Evolutionary conservation across 306 rosid genomes (phyloP).

Genomic region (Clitoria ternatea): DNA sequence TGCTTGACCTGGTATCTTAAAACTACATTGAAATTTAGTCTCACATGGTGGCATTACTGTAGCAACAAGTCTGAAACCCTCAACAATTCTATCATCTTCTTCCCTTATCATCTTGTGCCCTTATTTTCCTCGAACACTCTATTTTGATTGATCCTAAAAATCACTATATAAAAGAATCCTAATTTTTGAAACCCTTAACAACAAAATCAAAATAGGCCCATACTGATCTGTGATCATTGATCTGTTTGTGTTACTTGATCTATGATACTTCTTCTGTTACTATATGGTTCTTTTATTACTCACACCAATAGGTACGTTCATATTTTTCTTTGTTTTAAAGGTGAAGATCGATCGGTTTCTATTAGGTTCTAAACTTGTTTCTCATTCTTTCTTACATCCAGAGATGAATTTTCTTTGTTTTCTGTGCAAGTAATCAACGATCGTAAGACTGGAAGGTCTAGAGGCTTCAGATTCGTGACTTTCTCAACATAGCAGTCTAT

Average conservation of each 20-base stretch:
- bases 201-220: too few relatives aligned
- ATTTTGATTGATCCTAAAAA: too few relatives aligned
- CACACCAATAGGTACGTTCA: constrained; percentile 81
- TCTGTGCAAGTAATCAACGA: constrained; percentile 62
- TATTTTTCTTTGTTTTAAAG: constrained; percentile 62
- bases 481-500: constrained; percentile 56
- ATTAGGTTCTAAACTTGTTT: constrained; percentile 12
- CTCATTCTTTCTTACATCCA: fast-evolving
- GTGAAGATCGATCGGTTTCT: constrained; percentile 89
- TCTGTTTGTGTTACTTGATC: constrained; percentile 76
- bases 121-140: too few relatives aligned
- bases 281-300: constrained; percentile 47
- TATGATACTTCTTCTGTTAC: constrained; percentile 52
- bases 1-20: too few relatives aligned
- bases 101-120: too few relatives aligned
- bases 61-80: too few relatives aligned
- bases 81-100: too few relatives aligned
- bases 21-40: too few relatives aligned
- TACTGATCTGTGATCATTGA: too few relatives aligned
- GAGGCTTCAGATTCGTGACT: constrained; percentile 91
- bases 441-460: constrained; percentile 88
- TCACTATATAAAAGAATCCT: too few relatives aligned
- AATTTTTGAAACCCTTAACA: too few relatives aligned
- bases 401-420: not conserved
- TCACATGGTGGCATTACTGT: too few relatives aligned